phyloP scores from a whole-genome alignment of 2,329 filamentous ascomycete genomes.

The Colletotrichum sp. region DNA sequence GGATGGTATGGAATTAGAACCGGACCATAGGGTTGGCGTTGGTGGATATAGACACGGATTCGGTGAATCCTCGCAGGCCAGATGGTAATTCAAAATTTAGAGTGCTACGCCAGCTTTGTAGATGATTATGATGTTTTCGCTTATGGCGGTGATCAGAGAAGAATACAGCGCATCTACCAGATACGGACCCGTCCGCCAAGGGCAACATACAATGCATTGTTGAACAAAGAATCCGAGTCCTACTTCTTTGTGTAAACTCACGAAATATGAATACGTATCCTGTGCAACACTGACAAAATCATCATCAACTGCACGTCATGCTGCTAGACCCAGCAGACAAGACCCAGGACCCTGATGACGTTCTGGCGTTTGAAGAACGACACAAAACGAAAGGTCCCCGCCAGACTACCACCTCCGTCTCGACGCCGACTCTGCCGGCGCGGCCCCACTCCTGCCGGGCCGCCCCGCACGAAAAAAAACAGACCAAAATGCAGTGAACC shows the following conservation, averaged over 20 bases:
- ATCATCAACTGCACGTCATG: neutral
- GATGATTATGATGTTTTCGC: neutral
- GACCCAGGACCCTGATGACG: neutral
- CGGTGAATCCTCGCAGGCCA: neutral
- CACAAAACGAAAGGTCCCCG: neutral
- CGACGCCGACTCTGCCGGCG: neutral
- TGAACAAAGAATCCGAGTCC: neutral
- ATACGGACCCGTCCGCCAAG: fast-evolving
- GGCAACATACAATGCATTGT: neutral
- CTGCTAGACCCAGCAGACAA: neutral
- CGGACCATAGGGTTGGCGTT: neutral
- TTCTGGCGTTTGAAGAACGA: neutral
- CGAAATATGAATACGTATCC: neutral
- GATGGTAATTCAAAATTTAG: neutral
- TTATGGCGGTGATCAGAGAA: neutral
- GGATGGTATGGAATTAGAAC: neutral
- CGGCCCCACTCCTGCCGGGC: neutral
- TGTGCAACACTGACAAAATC: neutral
- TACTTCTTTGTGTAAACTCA: neutral
- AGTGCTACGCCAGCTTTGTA: neutral
- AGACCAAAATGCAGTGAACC: neutral
- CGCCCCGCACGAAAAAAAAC: conserved; percentile 4
- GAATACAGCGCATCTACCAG: neutral
- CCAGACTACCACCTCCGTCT: neutral
- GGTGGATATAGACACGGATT: neutral